phyloP scores from a whole-genome alignment of 2,329 filamentous ascomycete genomes.

The Madurella mycetomatis region DNA sequence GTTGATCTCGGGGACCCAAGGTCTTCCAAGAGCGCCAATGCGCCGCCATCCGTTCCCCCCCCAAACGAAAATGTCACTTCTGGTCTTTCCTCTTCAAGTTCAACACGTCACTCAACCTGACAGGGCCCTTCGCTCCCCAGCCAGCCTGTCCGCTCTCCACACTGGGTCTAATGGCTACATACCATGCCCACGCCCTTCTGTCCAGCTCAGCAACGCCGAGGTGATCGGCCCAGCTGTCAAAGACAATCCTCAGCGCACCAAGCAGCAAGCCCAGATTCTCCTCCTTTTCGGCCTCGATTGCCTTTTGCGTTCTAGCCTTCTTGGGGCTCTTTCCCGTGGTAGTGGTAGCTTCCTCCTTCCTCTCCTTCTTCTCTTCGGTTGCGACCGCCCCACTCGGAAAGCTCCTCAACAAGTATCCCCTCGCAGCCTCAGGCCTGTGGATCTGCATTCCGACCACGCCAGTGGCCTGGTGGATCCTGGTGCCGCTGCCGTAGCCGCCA shows the following conservation, averaged over 20 bases:
- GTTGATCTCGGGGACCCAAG: too few relatives aligned
- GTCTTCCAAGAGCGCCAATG: neutral
- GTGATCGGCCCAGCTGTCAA: conserved; percentile 66
- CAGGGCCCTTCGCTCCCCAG: conserved; percentile 75
- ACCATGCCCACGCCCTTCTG: conserved; percentile 75
- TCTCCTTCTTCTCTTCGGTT: conserved; percentile 10
- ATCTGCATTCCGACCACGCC: conserved; percentile 59
- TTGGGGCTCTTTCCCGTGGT: conserved; percentile 21
- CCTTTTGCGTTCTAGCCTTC: conserved; percentile 48
- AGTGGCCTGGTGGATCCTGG: conserved; percentile 27
- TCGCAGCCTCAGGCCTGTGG: conserved; percentile 66
- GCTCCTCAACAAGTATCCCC: conserved; percentile 52
- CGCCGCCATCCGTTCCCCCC: too few relatives aligned
- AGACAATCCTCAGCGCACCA: conserved; percentile 66
- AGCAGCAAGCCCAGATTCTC: conserved; percentile 66
- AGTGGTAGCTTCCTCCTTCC: neutral
- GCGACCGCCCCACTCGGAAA: conserved; percentile 49
- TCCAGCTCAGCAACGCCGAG: conserved; percentile 65
- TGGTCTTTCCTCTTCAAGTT: conserved; percentile 44
- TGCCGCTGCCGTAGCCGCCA: conserved; percentile 25
- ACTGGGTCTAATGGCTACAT: conserved; percentile 69
- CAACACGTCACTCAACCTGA: conserved; percentile 64
- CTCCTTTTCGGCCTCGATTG: conserved; percentile 57
- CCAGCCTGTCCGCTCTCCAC: conserved; percentile 70
- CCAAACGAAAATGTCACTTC: neutral